Conservation (phyloP, 2,329 filamentous ascomycete species). For the Ceratocystis colombiana region DNA sequence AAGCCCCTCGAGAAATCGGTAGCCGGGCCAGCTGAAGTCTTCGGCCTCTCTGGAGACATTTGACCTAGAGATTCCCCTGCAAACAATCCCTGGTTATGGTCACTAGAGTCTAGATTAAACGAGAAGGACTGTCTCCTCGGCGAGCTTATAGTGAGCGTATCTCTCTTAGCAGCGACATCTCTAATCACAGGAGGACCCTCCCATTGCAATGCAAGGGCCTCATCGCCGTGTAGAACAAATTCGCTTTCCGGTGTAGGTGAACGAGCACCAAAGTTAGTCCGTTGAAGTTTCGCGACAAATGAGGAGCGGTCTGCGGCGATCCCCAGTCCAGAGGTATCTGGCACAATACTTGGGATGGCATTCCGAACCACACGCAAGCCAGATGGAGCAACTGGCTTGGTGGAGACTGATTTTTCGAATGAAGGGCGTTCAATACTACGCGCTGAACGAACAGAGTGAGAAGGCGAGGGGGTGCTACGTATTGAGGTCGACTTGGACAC, state of each 20-base stretch:
- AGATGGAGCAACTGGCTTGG: constrained; percentile 23
- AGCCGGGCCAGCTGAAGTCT: constrained; percentile 20
- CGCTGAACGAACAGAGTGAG: constrained; percentile 19
- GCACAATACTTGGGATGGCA: constrained; percentile 21
- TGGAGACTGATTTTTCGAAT: constrained; percentile 20
- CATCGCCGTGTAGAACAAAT: constrained; percentile 32
- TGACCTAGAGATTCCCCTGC: background rate
- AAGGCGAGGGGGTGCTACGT: constrained; percentile 23
- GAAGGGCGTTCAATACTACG: constrained; percentile 24
- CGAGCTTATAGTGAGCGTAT: constrained; percentile 41
- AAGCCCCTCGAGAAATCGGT: constrained; percentile 3
- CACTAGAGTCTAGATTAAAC: constrained; percentile 34
- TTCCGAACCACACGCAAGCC: constrained; percentile 23
- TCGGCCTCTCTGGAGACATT: constrained; percentile 19
- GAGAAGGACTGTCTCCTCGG: constrained; percentile 41
- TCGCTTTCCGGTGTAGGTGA: constrained; percentile 21
- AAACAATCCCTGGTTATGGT: background rate
- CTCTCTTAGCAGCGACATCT: constrained; percentile 42
- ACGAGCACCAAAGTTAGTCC: constrained; percentile 15
- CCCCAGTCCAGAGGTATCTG: constrained; percentile 12
- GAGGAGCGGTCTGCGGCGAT: constrained; percentile 14
- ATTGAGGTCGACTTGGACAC: constrained; percentile 19
- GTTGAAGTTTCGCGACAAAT: constrained; percentile 6
- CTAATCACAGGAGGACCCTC: constrained; percentile 38
- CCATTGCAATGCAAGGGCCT: constrained; percentile 29